Base-by-base conservation (phyloP, 176 grass and related monocot genomes). In the Triticum monococcum region DNA sequence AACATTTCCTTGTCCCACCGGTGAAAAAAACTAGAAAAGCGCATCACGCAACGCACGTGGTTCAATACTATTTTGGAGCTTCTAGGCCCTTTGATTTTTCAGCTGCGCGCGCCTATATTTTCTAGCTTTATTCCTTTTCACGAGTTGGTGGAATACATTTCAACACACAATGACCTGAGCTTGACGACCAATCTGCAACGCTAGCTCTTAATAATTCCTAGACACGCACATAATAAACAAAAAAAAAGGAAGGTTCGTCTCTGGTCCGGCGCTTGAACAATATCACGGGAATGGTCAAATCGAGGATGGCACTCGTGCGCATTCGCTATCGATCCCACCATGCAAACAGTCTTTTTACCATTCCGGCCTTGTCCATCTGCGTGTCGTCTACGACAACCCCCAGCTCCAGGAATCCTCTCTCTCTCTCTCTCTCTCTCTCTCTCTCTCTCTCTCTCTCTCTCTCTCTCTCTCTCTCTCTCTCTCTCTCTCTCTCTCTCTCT, bases 361-460 rank as follows among this genome's bases (percentile, higher is more conserved):
- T 2, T 10, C 36, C 45, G 45, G 45, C 3, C 2, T 7, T 13
- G 26, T 26, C 65, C 48, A 66, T 86, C 78, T 68, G 77, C 94
- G 85, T 94, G 92, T 66, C 86, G 83, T 94, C 80, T 81, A 97
- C 88, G 94, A 70, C 86, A 71, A 50, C 74, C 16, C 38, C 59
- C 33, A 23, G n/a, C 28, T 52, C 72, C 72, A 8, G 43, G n/a
- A 69, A 61, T 30, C 23, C 26, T 23, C 71, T 66, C 78, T 65
- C 61, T 72, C 32, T 79, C 46, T 20, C 23, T 37, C 30, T 68
- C 35, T 35, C 73, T 52, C 70, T 81, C 31, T 46, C 38, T 48
- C 25, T 25, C 32, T 56, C 28, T 64, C 72, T 81, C 40, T 18
- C 68, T 8, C 43, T 4, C 28, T 16, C 25, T 6, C 61, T 8